A percentile compares a stretch with the other conserved stretches of the same genome.
phyloP scores from a whole-genome alignment of 768 basidiomycete species.

The Rhodotorula taiwanensis region DNA sequence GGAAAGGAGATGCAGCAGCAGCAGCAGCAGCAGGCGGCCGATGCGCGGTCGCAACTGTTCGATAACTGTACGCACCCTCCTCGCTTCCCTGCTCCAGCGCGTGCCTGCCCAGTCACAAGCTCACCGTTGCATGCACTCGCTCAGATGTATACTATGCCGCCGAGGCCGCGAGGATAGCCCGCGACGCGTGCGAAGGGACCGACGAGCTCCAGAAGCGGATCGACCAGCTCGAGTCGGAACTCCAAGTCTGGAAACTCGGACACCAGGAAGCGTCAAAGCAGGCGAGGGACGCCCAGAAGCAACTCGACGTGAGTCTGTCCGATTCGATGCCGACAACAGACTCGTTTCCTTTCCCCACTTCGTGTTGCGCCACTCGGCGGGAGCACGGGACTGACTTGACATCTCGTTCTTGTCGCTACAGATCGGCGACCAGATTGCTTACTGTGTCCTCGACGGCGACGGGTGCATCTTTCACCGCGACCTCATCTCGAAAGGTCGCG shows the following conservation, averaged over 20 bases:
- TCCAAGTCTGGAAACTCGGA: constrained; percentile 12
- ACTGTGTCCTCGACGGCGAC: constrained; percentile 31
- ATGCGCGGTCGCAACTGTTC: neutral
- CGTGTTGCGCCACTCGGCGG: too few species aligned
- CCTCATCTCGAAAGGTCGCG: constrained; percentile 20
- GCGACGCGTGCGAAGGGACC: constrained; percentile 1
- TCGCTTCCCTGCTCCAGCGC: neutral
- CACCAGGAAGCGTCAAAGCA: neutral
- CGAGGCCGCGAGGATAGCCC: constrained; percentile 11
- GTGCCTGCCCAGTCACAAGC: neutral
- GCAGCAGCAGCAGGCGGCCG: neutral
- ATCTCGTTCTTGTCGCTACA: too few species aligned
- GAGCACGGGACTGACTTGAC: too few species aligned
- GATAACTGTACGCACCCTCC: neutral
- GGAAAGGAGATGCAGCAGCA: neutral
- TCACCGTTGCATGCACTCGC: neutral
- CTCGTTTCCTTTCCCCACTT: too few species aligned
- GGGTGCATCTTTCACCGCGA: constrained; percentile 31
- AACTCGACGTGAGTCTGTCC: constrained; percentile 21
- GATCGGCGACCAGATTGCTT: constrained; percentile 16
- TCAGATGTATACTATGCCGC: constrained; percentile 16
- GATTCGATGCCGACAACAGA: too few species aligned
- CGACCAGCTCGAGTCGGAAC: constrained; percentile 11
- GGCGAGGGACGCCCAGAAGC: constrained; percentile 15
- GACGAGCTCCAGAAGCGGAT: neutral